A percentile compares a stretch with the other conserved stretches of the same genome.
These are phyloP conservation scores for Bassia scoparia DNA, from an alignment of 148 eudicot species.

Conservation along the genomic window DNA sequence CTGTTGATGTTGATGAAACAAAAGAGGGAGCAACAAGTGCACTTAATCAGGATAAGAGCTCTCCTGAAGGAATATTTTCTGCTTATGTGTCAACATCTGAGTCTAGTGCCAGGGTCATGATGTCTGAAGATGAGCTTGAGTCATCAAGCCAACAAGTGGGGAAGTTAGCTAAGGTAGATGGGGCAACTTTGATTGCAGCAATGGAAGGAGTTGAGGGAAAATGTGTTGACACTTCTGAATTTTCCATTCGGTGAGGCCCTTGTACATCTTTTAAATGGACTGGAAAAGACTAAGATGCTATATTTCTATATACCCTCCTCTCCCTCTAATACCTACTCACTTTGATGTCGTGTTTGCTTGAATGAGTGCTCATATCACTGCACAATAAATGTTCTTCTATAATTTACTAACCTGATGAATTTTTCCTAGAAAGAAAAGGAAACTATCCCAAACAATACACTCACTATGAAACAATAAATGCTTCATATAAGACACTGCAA, in stretches of 20 bases:
- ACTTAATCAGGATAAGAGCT: slow-evolving; percentile 35
- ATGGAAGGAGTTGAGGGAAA: slow-evolving; percentile 55
- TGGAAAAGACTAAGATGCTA: background rate
- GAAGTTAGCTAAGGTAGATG: slow-evolving; percentile 49
- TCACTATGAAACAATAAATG: background rate
- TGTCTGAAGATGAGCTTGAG: slow-evolving; percentile 59
- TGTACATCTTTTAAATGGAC: background rate
- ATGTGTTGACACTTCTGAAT: slow-evolving; percentile 18
- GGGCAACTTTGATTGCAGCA: slow-evolving; percentile 49
- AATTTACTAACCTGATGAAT: background rate
- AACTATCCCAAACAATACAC: background rate
- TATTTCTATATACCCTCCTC: background rate
- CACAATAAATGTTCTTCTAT: background rate
- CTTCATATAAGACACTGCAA: background rate
- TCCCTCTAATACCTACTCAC: background rate
- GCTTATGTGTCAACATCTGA: slow-evolving; percentile 70
- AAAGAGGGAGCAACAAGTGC: slow-evolving; percentile 46
- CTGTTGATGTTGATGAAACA: slow-evolving; percentile 51
- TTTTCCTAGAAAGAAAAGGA: background rate
- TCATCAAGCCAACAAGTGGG: slow-evolving; percentile 57
- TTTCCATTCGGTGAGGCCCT: slow-evolving; percentile 30
- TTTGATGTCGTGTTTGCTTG: background rate
- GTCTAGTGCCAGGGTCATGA: slow-evolving; percentile 49
- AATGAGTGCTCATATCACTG: background rate
- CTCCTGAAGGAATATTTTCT: slow-evolving; percentile 49